These are phyloP conservation scores for Leersia perrieri DNA, from an alignment of 176 grass and related monocot species.

Conservation along the genomic window DNA sequence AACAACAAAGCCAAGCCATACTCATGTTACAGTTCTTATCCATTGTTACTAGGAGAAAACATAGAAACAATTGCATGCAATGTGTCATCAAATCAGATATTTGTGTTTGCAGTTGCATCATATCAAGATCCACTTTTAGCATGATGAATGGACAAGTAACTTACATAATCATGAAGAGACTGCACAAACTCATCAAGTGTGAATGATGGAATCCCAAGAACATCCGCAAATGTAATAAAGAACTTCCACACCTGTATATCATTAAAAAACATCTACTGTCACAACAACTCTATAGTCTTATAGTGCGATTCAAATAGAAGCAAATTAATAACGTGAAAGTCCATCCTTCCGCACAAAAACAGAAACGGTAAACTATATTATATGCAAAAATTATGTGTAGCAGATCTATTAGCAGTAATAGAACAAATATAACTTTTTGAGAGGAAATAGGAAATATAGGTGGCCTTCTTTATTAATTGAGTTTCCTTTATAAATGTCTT, in stretches of 20 bases:
- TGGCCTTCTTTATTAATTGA: slow-evolving; percentile 8
- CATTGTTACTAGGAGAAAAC: slow-evolving; percentile 4
- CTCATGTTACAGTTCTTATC: background rate
- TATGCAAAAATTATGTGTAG: background rate
- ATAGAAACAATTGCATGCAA: slow-evolving; percentile 27
- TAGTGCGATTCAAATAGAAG: slow-evolving; percentile 17
- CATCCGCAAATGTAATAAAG: slow-evolving; percentile 84
- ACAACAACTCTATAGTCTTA: slow-evolving; percentile 19
- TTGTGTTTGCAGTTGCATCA: background rate
- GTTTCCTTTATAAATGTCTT: background rate
- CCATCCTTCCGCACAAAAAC: background rate
- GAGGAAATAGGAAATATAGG: background rate
- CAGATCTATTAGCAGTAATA: background rate
- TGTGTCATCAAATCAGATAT: background rate
- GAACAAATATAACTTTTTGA: background rate
- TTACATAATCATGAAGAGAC: slow-evolving; percentile 99
- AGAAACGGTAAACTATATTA: background rate
- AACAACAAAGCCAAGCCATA: slow-evolving; percentile 3
- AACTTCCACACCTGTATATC: slow-evolving; percentile 92
- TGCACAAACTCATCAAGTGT: slow-evolving; percentile 95
- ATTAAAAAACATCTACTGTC: slow-evolving; percentile 18
- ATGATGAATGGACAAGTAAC: slow-evolving; percentile 24
- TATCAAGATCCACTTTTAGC: background rate
- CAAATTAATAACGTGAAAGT: background rate
- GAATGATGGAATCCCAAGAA: slow-evolving; percentile 84